phyloP scores from a whole-genome alignment of 2,329 filamentous ascomycete genomes.

The Venturia asperata region DNA sequence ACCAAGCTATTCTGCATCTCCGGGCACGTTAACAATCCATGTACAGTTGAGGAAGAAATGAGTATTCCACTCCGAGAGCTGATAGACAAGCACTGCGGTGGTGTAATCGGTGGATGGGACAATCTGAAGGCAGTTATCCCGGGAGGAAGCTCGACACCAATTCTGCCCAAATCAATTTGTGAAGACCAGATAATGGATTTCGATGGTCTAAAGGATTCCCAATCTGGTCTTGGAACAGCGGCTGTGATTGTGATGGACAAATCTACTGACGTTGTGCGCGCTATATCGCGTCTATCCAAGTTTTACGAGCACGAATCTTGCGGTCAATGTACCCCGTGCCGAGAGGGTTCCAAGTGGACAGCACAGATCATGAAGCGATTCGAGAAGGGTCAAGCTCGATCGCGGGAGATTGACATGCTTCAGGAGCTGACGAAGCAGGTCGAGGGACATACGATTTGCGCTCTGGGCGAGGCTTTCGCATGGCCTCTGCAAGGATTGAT shows the following conservation, averaged over 20 bases:
- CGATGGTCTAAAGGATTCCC: slow-evolving; percentile 93
- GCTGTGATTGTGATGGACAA: slow-evolving; percentile 99
- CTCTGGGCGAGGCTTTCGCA: slow-evolving; percentile 93
- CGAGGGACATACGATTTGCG: slow-evolving; percentile 97
- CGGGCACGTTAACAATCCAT: slow-evolving; percentile 97
- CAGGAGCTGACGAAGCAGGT: slow-evolving; percentile 99
- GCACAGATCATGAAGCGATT: slow-evolving; percentile 98
- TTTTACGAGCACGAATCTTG: slow-evolving; percentile 99
- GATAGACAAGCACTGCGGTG: slow-evolving; percentile 97
- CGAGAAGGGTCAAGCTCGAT: slow-evolving; percentile 79
- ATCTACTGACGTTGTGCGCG: slow-evolving; percentile 89
- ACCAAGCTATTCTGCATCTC: slow-evolving; percentile 99
- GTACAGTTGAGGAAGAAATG: slow-evolving; percentile 99
- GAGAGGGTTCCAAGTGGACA: slow-evolving; percentile 98
- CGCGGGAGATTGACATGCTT: slow-evolving; percentile 97
- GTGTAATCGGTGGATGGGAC: slow-evolving; percentile 94
- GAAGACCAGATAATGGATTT: slow-evolving; percentile 99
- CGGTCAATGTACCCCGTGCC: slow-evolving; percentile 98
- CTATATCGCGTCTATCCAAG: slow-evolving; percentile 84
- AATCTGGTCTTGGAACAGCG: slow-evolving; percentile 93
- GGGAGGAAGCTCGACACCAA: slow-evolving; percentile 91
- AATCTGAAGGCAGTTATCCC: slow-evolving; percentile 94
- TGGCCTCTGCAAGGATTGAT: slow-evolving; percentile 99
- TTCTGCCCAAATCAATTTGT: slow-evolving; percentile 82
- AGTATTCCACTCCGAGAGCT: slow-evolving; percentile 92